Conservation (phyloP, 116 monocot genomes). For the Trichopus zeylanicus region DNA sequence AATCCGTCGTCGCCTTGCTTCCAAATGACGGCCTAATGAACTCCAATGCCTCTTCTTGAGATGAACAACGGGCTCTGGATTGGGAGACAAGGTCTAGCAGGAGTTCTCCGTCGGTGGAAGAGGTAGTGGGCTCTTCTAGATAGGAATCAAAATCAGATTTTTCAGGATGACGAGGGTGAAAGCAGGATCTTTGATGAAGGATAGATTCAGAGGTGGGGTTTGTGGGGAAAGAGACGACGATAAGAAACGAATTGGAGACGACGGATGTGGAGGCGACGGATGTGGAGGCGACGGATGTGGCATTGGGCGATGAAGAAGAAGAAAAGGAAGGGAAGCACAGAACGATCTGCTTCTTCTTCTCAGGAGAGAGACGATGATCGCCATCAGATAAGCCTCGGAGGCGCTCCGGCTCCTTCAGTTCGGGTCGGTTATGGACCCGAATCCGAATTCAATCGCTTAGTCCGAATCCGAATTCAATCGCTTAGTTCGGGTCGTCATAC, state of each 20-base stretch:
- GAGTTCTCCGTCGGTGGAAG: neutral
- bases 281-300: neutral
- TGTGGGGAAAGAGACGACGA: slow-evolving; percentile 1
- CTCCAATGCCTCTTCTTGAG: slow-evolving; percentile 30
- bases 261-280: neutral
- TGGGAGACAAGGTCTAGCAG: slow-evolving; percentile 21
- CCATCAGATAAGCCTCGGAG: no score
- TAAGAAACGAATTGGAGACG: neutral
- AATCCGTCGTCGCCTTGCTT: neutral
- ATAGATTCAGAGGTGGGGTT: neutral
- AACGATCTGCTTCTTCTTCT: neutral
- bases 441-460: no score
- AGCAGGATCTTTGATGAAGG: neutral
- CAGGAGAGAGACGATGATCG: no score
- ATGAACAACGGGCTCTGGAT: slow-evolving; percentile 16
- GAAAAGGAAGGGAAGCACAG: slow-evolving; percentile 2
- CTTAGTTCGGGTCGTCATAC: no score
- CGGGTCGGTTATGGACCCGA: no score
- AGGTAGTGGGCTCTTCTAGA: slow-evolving; percentile 9
- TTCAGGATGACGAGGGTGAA: no score
- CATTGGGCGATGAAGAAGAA: no score
- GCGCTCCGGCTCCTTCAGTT: no score
- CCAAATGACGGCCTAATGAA: neutral
- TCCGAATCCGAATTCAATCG: no score
- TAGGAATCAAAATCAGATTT: no score